Base-by-base conservation (phyloP, 2,329 filamentous ascomycete genomes). In the Talaromyces piceae region DNA sequence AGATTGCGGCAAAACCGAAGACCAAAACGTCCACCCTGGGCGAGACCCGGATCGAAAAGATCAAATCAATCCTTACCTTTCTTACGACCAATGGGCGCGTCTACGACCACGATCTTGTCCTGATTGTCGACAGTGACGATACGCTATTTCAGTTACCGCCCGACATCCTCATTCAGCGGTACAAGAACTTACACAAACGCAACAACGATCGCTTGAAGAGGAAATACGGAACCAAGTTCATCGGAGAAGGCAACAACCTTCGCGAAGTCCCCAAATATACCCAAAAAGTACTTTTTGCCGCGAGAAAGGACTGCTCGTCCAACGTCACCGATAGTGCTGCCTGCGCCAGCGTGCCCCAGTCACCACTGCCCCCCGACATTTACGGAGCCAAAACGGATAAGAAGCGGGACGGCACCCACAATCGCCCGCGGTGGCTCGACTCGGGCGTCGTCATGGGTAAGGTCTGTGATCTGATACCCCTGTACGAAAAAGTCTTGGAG, bases 141-240 rank as follows among this genome's bases (percentile, higher is more conserved):
- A 73, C 81, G 1, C 81, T 82, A 68, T 80, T 86, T 53, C 84
- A 87, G 62, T 69, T 87, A 2, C 81, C 82, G 0, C 77, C 80
- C 2, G 77, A 83, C 39, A 72, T 86, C 18, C 67, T 87, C 56
- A 75, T 87, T 23, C 69, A 77, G 56, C 76, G 83, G 41, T 87
- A 86, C 63, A 78, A 82, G 56, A 67, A 72, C 12, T 67, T 81
- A 13, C 62, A 78, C 16, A 67, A 72, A n/a, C 72, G 73, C 47
- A 77, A 76, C 25, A 81, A 86, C 56, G 63, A 66, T 27, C 73
- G 76, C 23, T 65, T 84, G 39, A 66, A 69, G 30, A 64, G 71
- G 47, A 74, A 71, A 33, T 81, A 81, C 55, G 77, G 77, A 2
- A 63, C 47, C 48, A 59, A 59, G 33, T 54, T 55, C n/a, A 52